Evolutionary conservation across 2,329 filamentous ascomycete genomes (phyloP).

Genomic region (Zymoseptoria ardabiliae): DNA sequence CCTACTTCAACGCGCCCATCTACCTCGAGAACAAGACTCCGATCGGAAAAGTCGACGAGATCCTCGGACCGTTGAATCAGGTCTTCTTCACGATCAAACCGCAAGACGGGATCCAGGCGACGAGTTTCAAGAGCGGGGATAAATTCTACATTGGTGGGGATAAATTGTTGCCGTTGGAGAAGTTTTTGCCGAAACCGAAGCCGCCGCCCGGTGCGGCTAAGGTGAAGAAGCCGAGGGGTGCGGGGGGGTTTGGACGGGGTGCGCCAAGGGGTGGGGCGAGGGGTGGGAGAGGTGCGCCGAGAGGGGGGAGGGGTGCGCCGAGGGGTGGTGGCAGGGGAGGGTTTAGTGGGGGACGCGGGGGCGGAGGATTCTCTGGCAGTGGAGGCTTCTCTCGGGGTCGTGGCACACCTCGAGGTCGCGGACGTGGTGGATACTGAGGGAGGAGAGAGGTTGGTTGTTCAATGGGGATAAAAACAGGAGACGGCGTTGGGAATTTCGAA

Average conservation of each 20-base stretch:
- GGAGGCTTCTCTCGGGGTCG: constrained; percentile 19
- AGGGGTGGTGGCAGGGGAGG: constrained; percentile 38
- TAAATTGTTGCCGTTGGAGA: constrained; percentile 90
- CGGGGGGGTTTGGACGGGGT: constrained; percentile 34
- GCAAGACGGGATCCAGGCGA: constrained; percentile 88
- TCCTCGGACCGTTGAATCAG: constrained; percentile 94
- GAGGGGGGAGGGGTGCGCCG: constrained; percentile 46
- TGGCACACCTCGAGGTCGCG: constrained; percentile 5
- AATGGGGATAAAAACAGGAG: background rate
- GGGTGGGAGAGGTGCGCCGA: constrained; percentile 43
- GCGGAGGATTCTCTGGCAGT: constrained; percentile 25
- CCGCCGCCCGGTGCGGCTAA: constrained; percentile 55
- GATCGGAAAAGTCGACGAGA: constrained; percentile 94
- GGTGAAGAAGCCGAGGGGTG: constrained; percentile 62
- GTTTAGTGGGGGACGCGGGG: constrained; percentile 33
- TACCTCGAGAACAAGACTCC: constrained; percentile 94
- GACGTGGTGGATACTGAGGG: background rate
- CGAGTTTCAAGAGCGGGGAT: constrained; percentile 91
- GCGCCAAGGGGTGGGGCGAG: constrained; percentile 23
- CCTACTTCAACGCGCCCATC: constrained; percentile 98
- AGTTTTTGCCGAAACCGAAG: constrained; percentile 95
- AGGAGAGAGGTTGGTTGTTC: background rate
- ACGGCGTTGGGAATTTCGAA: background rate
- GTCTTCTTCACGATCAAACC: constrained; percentile 98
- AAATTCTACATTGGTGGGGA: constrained; percentile 86